Percentiles rank a stretch among this genome's conserved stretches.
phyloP scores from a whole-genome alignment of 1,284 basidiomycete species.

The Fistulina hepatica region DNA sequence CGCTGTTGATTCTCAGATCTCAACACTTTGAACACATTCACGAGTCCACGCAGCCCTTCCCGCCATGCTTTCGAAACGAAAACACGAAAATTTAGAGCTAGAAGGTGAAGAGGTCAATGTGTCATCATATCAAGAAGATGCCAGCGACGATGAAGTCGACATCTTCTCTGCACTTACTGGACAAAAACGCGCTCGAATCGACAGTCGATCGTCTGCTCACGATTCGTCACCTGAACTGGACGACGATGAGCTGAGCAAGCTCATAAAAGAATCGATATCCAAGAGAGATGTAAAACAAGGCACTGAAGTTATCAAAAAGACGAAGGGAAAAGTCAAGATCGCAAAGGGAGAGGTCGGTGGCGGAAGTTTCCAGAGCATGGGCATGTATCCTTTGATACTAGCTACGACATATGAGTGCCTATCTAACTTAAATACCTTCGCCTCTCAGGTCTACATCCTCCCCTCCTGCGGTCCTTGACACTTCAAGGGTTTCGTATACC shows the following conservation, averaged over 20 bases:
- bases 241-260: constrained; percentile 47
- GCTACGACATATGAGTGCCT: constrained; percentile 2
- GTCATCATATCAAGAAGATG: too few species aligned
- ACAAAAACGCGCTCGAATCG: constrained; percentile 19
- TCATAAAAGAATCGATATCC: constrained; percentile 53
- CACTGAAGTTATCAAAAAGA: constrained; percentile 58
- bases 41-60: too few species aligned
- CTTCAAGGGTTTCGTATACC: constrained; percentile 93
- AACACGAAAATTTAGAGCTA: too few species aligned
- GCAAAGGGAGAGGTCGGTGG: constrained; percentile 67
- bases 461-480: constrained; percentile 75
- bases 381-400: constrained; percentile 34
- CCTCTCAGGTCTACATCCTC: constrained; percentile 68
- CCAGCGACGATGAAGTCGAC: constrained; percentile 32
- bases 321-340: constrained; percentile 55
- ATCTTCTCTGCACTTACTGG: constrained; percentile 34
- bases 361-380: constrained; percentile 84
- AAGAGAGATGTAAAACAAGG: constrained; percentile 61
- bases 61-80: too few species aligned
- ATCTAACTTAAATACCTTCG: constrained; percentile 7
- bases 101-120: too few species aligned
- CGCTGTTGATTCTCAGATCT: too few species aligned
- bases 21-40: too few species aligned
- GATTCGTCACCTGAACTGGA: constrained; percentile 27
- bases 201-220: too few species aligned